Evolutionary conservation across 805 yeast genomes (phyloP).

Genomic region (Osmozyma mogii): DNA sequence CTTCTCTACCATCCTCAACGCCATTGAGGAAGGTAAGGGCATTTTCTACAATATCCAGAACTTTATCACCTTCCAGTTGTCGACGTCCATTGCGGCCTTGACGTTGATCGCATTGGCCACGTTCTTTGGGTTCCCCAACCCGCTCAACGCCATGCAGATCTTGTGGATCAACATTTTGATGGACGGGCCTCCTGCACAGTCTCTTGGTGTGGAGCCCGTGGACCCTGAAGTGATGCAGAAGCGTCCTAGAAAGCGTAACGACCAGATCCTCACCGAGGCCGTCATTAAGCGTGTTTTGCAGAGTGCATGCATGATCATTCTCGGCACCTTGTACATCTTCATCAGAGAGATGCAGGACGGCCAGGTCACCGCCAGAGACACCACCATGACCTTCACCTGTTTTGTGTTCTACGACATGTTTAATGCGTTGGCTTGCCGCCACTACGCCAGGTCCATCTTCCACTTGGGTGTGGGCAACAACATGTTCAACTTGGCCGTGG

Average conservation of each 20-base stretch:
- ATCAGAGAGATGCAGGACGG: slow-evolving; percentile 79
- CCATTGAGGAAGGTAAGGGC: slow-evolving; percentile 97
- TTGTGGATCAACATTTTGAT: slow-evolving; percentile 93
- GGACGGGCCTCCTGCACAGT: slow-evolving; percentile 99
- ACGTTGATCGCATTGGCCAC: slow-evolving; percentile 85
- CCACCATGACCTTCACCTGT: slow-evolving; percentile 98
- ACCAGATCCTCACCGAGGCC: slow-evolving; percentile 65
- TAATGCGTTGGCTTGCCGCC: slow-evolving; percentile 91
- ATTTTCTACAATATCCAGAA: slow-evolving; percentile 93
- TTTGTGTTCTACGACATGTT: slow-evolving; percentile 95
- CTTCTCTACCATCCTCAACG: slow-evolving; percentile 85
- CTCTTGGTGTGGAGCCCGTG: slow-evolving; percentile 94
- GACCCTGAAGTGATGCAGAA: slow-evolving; percentile 91
- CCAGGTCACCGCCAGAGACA: slow-evolving; percentile 84
- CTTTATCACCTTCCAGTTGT: slow-evolving; percentile 89
- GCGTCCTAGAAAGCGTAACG: slow-evolving; percentile 90
- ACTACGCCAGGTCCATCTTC: slow-evolving; percentile 73
- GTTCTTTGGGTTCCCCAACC: slow-evolving; percentile 81
- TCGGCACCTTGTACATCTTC: slow-evolving; percentile 85
- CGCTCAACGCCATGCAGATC: slow-evolving; percentile 96
- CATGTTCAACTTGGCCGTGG: slow-evolving; percentile 92
- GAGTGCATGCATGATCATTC: slow-evolving; percentile 68
- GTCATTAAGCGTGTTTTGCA: slow-evolving; percentile 68
- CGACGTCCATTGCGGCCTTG: slow-evolving; percentile 93
- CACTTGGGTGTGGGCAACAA: slow-evolving; percentile 73